These are phyloP conservation scores for Petasospora rhodanensis DNA, from an alignment of 1,139 yeast genomes.

Conservation along the genomic window DNA sequence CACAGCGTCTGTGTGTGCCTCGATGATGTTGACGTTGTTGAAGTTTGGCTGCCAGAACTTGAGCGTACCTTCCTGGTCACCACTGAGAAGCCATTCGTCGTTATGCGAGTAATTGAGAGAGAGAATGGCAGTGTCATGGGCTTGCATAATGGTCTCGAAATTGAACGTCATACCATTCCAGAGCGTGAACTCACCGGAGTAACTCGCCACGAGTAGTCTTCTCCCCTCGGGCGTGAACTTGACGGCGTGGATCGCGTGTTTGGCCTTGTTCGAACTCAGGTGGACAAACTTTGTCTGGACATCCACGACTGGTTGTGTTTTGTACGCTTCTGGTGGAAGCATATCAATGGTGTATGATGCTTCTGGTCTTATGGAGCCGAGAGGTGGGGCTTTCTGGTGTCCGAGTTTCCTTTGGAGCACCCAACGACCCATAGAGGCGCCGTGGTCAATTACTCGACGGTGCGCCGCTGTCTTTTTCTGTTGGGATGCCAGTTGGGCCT, in stretches of 20 bases:
- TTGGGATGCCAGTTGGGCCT: conserved; percentile 24
- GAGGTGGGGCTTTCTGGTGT: conserved; percentile 44
- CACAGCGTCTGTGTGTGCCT: conserved; percentile 73
- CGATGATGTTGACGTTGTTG: conserved; percentile 84
- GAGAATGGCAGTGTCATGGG: conserved; percentile 88
- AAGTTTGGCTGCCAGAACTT: conserved; percentile 98
- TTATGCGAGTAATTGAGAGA: conserved; percentile 79
- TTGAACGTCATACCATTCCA: conserved; percentile 97
- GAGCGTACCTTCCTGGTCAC: conserved; percentile 86
- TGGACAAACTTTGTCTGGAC: conserved; percentile 82
- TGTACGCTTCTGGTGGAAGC: conserved; percentile 67
- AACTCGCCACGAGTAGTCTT: conserved; percentile 82
- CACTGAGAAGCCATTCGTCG: conserved; percentile 91
- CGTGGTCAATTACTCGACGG: conserved; percentile 85
- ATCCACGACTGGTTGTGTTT: conserved; percentile 40
- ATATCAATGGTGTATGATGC: conserved; percentile 69
- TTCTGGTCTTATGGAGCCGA: conserved; percentile 59
- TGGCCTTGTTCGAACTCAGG: conserved; percentile 83
- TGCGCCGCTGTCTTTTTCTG: conserved; percentile 47
- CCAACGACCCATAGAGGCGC: conserved; percentile 77
- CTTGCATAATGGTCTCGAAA: conserved; percentile 97
- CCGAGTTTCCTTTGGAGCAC: conserved; percentile 58
- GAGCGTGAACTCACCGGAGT: conserved; percentile 91
- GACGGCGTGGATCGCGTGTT: conserved; percentile 86
- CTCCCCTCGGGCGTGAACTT: conserved; percentile 98